Conservation (phyloP, 1,284 basidiomycete genomes). For the Moesziomyces antarcticus region DNA sequence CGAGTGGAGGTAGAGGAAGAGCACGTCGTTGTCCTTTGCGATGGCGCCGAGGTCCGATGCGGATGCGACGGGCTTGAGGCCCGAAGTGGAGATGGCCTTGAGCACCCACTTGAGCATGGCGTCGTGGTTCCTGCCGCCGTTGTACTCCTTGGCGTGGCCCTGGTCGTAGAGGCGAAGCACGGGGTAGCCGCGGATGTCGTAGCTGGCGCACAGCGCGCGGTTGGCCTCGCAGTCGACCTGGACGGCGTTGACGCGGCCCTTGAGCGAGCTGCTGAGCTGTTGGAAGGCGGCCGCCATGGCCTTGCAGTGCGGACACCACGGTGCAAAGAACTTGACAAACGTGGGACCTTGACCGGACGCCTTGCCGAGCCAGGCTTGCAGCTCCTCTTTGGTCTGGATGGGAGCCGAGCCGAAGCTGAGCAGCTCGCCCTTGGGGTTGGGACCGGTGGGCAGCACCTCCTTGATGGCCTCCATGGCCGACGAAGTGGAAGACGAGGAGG, state of each 20-base stretch:
- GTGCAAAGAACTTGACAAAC: conserved; percentile 66
- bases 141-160: conserved; percentile 54
- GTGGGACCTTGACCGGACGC: conserved; percentile 54
- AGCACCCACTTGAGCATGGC: conserved; percentile 61
- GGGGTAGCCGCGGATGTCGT: conserved; percentile 54
- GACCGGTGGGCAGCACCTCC: conserved; percentile 33
- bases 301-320: conserved; percentile 66
- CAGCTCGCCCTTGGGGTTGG: conserved; percentile 55
- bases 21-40: conserved; percentile 49
- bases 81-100: conserved; percentile 50
- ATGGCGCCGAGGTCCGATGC: conserved; percentile 28
- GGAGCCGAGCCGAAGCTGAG: conserved; percentile 50
- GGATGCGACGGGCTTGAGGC: conserved; percentile 35
- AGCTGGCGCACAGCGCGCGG: conserved; percentile 45
- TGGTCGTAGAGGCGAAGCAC: conserved; percentile 59
- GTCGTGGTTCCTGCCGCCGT: conserved; percentile 53
- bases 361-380: conserved; percentile 51
- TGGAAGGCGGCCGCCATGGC: conserved; percentile 61
- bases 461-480: conserved; percentile 14
- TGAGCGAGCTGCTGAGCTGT: conserved; percentile 48
- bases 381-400: conserved; percentile 40
- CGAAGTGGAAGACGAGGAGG: conserved; percentile 5
- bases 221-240: conserved; percentile 63
- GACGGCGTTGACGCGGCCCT: conserved; percentile 59
- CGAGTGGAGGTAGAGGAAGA: conserved; percentile 60